A percentile compares a stretch with the other conserved stretches of the same genome.
Conservation (phyloP, 2,329 filamentous ascomycete genomes). For the Pyricularia pennisetigena region DNA sequence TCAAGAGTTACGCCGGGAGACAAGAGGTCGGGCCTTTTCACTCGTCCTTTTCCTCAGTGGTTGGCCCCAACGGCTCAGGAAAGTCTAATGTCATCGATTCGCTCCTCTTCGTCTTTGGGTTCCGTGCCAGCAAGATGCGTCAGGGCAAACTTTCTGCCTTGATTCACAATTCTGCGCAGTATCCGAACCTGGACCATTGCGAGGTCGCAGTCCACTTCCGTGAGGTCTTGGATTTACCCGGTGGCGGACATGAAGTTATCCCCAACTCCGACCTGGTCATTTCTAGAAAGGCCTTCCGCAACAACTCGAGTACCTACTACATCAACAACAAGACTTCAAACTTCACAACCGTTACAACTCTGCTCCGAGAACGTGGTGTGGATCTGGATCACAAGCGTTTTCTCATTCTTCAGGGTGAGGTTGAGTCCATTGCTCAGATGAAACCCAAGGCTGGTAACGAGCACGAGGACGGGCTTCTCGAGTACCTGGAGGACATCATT, state of each 20-base stretch:
- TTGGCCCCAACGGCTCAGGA: slow-evolving; percentile 94
- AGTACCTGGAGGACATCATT: slow-evolving; percentile 97
- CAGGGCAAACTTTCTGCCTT: slow-evolving; percentile 96
- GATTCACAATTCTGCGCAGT: slow-evolving; percentile 90
- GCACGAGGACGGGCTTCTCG: slow-evolving; percentile 89
- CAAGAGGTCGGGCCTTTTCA: slow-evolving; percentile 97
- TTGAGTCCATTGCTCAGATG: slow-evolving; percentile 98
- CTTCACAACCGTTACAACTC: slow-evolving; percentile 81
- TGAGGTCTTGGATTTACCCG: slow-evolving; percentile 82
- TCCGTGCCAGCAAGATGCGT: slow-evolving; percentile 97
- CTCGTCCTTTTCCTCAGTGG: slow-evolving; percentile 92
- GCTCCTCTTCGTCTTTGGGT: slow-evolving; percentile 96
- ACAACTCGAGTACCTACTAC: slow-evolving; percentile 97
- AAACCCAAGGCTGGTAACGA: slow-evolving; percentile 92
- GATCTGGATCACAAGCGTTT: slow-evolving; percentile 98
- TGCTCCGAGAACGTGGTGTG: slow-evolving; percentile 80
- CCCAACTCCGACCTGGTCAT: slow-evolving; percentile 79
- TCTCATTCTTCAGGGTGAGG: slow-evolving; percentile 91
- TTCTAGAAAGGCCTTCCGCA: slow-evolving; percentile 89
- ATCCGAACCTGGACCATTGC: slow-evolving; percentile 78
- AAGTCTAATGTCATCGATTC: slow-evolving; percentile 99
- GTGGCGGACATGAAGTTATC: slow-evolving; percentile 64
- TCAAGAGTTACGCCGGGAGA: slow-evolving; percentile 95
- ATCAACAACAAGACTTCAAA: slow-evolving; percentile 85
- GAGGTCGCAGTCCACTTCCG: slow-evolving; percentile 97